Conservation (phyloP, 768 basidiomycete species). For the Leccinum variicolor region DNA sequence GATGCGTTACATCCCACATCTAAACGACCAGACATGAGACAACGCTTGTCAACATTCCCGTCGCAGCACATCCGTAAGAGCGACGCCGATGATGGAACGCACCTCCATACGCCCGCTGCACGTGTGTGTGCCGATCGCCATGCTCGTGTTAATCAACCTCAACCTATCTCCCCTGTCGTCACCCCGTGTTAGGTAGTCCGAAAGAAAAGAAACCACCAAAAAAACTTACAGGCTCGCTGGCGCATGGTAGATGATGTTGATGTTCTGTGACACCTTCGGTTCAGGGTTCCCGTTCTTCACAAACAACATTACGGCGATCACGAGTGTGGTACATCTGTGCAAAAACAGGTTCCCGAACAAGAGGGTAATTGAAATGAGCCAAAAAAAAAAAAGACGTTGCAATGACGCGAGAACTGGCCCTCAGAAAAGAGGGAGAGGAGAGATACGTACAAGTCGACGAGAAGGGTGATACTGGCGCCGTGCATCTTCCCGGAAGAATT, state of each 20-base stretch:
- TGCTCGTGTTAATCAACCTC: slow-evolving; percentile 39
- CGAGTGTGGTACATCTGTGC: slow-evolving; percentile 40
- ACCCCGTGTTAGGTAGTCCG: background rate
- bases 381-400: background rate
- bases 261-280: slow-evolving; percentile 39
- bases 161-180: slow-evolving; percentile 43
- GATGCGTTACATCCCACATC: slow-evolving; percentile 41
- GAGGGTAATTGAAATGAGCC: background rate
- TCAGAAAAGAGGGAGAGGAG: background rate
- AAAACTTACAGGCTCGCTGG: slow-evolving; percentile 36
- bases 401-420: background rate
- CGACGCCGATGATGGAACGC: background rate
- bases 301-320: slow-evolving; percentile 35
- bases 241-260: slow-evolving; percentile 46
- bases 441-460: slow-evolving; percentile 44
- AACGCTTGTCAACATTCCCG: background rate
- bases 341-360: background rate
- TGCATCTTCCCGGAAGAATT: slow-evolving; percentile 36
- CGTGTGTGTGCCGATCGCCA: slow-evolving; percentile 27
- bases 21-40: slow-evolving; percentile 6
- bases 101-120: slow-evolving; percentile 42
- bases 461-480: slow-evolving; percentile 39
- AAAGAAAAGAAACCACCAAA: background rate
- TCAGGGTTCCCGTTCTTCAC: slow-evolving; percentile 27
- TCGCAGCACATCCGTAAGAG: background rate